Evolutionary conservation across 164 flowering plant genomes (phyloP), one percentile per base, ranked within the genome.

Genomic region (Piper longum): DNA sequence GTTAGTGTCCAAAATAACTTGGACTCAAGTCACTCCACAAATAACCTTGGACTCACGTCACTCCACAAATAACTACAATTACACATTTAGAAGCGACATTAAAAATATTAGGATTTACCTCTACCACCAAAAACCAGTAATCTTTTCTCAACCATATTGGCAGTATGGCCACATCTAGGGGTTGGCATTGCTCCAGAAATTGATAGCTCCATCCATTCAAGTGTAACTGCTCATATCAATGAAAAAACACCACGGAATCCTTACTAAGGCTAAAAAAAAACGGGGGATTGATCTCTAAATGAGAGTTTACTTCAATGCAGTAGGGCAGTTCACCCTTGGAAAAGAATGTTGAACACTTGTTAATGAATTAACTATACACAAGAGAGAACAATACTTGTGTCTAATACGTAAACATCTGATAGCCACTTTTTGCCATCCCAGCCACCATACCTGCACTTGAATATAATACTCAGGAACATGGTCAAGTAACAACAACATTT

Each of bases 341-440:
- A 26, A 26, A 26, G 36, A 26, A 26, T 26, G 36, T 26, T 26
- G 36, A 26, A 26, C 36, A 26, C 36, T 26, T 26, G 36, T 26
- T 26, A 26, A 26, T 26, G 36, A 26, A 26, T 26, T 26, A 26
- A 26, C 36, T 26, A 26, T 26, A 26, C 36, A 26, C 36, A 26
- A 44, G 11, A 44, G 48, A 44, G 48, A 44, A 11, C 11, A 5
- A 9, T 95, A 95, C 97, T 91, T 79, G 99, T 95, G 78, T 95
- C 99, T 75, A 95, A 64, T 73, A 95, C 77, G 73, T 82, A 89
- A 17, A 95, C 96, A 80, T 95, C 99, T 62, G 99, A 82, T 72
- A 95, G 71, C 97, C 99, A 95, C 80, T 84, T 95, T 74, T 85
- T 88, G 69, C 97, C 96, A 83, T 95, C 99, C 93, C 93, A 91